Evolutionary conservation across 352 stramenopile species (phyloP), one percentile per base, ranked within the genome.

Genomic region (Phytophthora lateralis): DNA sequence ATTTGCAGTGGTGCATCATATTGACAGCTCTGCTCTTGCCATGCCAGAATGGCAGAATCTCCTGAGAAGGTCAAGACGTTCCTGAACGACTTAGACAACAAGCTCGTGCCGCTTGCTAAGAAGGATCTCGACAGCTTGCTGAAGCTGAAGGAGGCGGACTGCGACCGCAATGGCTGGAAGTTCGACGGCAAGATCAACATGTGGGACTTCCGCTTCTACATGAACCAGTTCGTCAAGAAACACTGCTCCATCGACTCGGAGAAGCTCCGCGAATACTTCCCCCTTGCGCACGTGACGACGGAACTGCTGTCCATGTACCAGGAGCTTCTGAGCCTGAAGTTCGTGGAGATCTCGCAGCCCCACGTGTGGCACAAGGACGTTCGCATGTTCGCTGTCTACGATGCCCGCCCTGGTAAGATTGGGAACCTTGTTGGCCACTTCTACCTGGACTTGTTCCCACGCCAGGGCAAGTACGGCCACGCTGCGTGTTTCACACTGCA

Each of bases 191-290:
- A 93, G 61, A 73, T 97, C 66, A 92, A 97, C 72, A 93, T 95
- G 68, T 97, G 87, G 85, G 90, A 97, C 73, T 92, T 91, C 47
- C 76, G 75, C 17, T 97, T 93, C 73, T 97, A 97, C 76, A 90
- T 88, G 70, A 87, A 95, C 62, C 73, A 89, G 48, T 89, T 88
- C 67, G 72, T 95, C 34, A 96, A 96, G 64, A 85, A 93, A 43
- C 68, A 96, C 69, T 95, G 83, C 67, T 85, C 83, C 35, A 93
- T 97, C 35, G 90, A 97, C 67, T 69, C 82, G 4, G 85, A 96
- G 60, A 83, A 89, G 54, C 72, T 97, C n/a, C 80, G 82, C 52
- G 80, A 95, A 62, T 97, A 91, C 65, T 97, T 97, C 70, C 90
- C 70, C 90, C 71, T 96, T 6, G 73, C 84, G 21, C 90, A 97